These are phyloP conservation scores for Lentithecium fluviatile DNA, from an alignment of 495 filamentous ascomycete species.

Conservation along the genomic window DNA sequence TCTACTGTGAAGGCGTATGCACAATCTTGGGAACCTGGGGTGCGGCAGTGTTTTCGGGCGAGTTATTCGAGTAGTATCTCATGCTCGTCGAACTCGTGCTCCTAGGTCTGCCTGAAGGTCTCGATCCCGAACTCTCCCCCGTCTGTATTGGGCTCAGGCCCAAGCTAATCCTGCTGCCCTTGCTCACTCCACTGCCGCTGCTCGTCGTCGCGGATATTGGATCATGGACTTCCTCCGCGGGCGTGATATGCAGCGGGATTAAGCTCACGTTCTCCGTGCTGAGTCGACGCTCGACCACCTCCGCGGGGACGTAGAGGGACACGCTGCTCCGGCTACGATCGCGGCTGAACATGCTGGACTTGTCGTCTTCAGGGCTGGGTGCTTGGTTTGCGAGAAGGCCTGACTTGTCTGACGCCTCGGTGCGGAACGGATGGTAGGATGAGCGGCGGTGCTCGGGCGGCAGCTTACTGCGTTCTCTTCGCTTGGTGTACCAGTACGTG, in stretches of 20 bases:
- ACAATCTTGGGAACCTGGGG: conserved; percentile 24
- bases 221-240: conserved; percentile 16
- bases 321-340: conserved; percentile 13
- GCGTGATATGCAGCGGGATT: conserved; percentile 27
- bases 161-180: conserved; percentile 6
- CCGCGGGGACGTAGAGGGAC: conserved; percentile 18
- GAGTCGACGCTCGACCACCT: not conserved
- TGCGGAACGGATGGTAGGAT: conserved; percentile 29
- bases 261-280: conserved; percentile 20
- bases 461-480: conserved; percentile 21
- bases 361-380: conserved; percentile 19
- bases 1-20: conserved; percentile 19
- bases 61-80: conserved; percentile 23
- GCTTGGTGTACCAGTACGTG: conserved; percentile 11
- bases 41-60: not conserved
- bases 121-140: conserved; percentile 1
- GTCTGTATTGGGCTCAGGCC: conserved; percentile 11
- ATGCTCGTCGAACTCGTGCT: conserved; percentile 16
- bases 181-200: conserved; percentile 1
- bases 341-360: conserved; percentile 25
- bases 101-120: conserved; percentile 1
- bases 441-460: conserved; percentile 20
- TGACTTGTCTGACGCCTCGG: conserved; percentile 1
- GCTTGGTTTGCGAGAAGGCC: conserved; percentile 26
- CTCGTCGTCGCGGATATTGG: not conserved